phyloP scores from a whole-genome alignment of 257 asterid species.

The Scutellaria barbata region DNA sequence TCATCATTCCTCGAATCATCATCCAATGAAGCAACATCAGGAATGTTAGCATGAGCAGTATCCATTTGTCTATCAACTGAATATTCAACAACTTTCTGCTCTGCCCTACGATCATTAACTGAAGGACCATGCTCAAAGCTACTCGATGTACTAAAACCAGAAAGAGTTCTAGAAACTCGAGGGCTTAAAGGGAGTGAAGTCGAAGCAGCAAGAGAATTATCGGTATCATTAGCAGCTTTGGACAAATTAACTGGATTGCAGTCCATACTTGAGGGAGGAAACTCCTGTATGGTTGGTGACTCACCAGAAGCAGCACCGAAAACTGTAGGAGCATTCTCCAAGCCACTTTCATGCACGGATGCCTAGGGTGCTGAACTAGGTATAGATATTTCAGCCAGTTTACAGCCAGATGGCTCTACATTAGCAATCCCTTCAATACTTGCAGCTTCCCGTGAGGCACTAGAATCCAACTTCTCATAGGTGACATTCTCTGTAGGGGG shows the following conservation, averaged over 20 bases:
- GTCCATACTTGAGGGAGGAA: slow-evolving; percentile 53
- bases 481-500: slow-evolving; percentile 63
- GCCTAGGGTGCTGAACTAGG: slow-evolving; percentile 64
- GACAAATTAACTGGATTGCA: slow-evolving; percentile 51
- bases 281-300: slow-evolving; percentile 51
- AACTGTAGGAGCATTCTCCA: slow-evolving; percentile 53
- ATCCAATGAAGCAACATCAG: slow-evolving; percentile 69
- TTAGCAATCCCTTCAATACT: slow-evolving; percentile 51
- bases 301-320: slow-evolving; percentile 51
- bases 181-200: slow-evolving; percentile 80
- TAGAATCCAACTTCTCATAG: slow-evolving; percentile 69
- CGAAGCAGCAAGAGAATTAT: slow-evolving; percentile 58
- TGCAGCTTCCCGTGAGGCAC: slow-evolving; percentile 51
- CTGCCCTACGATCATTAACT: slow-evolving; percentile 50
- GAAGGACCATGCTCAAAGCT: slow-evolving; percentile 61
- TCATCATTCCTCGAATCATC: slow-evolving; percentile 61
- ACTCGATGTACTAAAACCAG: slow-evolving; percentile 68
- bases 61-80: slow-evolving; percentile 80
- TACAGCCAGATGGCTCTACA: slow-evolving; percentile 56
- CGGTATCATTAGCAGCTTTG: slow-evolving; percentile 45
- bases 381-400: slow-evolving; percentile 51
- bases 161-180: slow-evolving; percentile 62
- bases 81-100: slow-evolving; percentile 61
- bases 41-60: slow-evolving; percentile 46
- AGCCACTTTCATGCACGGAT: slow-evolving; percentile 51